Evolutionary conservation across 2,329 filamentous ascomycete species (phyloP).

Genomic region (Clonostachys sp.): DNA sequence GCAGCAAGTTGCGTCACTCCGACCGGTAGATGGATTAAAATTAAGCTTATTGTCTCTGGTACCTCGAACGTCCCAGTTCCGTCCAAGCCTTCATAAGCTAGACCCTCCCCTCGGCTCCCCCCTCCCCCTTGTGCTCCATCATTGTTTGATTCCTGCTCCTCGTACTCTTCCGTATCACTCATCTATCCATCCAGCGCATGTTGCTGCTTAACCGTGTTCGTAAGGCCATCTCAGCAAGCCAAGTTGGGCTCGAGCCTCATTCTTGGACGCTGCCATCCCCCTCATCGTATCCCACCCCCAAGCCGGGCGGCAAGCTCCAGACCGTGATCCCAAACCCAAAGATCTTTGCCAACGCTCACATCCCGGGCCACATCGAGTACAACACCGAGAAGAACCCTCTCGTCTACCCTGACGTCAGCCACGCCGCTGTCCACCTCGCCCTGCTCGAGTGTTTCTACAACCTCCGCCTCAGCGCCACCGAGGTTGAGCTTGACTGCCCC

Average conservation of each 20-base stretch:
- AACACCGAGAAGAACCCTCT: neutral
- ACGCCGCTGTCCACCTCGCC: neutral
- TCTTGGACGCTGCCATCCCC: neutral
- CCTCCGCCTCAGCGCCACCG: neutral
- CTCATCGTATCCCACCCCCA: neutral
- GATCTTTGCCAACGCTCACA: neutral
- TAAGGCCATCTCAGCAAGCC: too few relatives aligned
- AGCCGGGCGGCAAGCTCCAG: neutral
- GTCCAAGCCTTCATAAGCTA: too few relatives aligned
- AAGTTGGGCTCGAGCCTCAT: neutral
- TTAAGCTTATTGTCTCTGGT: too few relatives aligned
- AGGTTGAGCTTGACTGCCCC: neutral
- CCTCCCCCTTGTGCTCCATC: too few relatives aligned
- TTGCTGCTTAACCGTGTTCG: too few relatives aligned
- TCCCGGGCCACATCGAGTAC: neutral
- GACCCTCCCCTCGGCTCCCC: too few relatives aligned
- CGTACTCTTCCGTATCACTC: too few relatives aligned
- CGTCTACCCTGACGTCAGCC: neutral
- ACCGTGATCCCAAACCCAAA: neutral
- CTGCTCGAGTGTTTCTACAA: neutral
- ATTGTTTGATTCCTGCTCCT: too few relatives aligned
- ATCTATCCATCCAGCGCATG: too few relatives aligned
- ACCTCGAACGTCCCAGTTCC: too few relatives aligned
- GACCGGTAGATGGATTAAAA: too few relatives aligned
- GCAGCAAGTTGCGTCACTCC: too few relatives aligned